These are phyloP conservation scores for Daldinia vernicosa DNA, from an alignment of 495 filamentous ascomycete species.

Conservation along the genomic window DNA sequence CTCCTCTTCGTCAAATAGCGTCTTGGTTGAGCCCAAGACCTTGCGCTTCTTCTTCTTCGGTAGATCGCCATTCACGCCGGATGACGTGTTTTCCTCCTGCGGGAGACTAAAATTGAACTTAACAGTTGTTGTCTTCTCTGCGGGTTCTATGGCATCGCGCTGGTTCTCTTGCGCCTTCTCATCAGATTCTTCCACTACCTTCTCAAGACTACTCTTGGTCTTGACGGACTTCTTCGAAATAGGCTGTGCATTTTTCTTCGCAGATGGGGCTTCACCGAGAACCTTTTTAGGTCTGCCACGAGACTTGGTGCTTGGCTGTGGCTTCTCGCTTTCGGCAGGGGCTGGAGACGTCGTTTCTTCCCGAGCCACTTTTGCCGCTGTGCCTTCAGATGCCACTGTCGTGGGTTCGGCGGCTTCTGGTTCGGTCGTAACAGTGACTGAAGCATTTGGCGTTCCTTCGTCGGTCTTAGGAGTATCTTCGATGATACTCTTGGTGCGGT, in stretches of 20 bases:
- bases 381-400: constrained; percentile 9
- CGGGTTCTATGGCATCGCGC: constrained; percentile 24
- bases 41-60: constrained; percentile 80
- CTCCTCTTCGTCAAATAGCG: constrained; percentile 81
- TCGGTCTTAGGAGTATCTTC: constrained; percentile 42
- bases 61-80: constrained; percentile 47
- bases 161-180: constrained; percentile 38
- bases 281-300: constrained; percentile 54
- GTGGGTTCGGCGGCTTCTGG: constrained; percentile 19
- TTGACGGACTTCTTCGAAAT: constrained; percentile 44
- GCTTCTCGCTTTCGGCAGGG: constrained; percentile 29
- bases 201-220: constrained; percentile 39
- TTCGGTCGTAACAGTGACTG: constrained; percentile 31
- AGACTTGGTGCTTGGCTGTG: constrained; percentile 43
- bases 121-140: constrained; percentile 44
- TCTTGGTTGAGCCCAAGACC: constrained; percentile 68
- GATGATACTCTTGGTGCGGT: constrained; percentile 69
- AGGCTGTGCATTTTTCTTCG: constrained; percentile 56
- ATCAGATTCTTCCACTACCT: constrained; percentile 32
- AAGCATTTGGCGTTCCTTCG: constrained; percentile 39
- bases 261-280: constrained; percentile 48
- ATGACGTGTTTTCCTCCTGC: constrained; percentile 42
- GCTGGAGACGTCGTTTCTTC: constrained; percentile 14
- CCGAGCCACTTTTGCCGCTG: background rate
- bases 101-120: constrained; percentile 43